Conservation (phyloP, 352 stramenopile species). For the Aphanomyces euteiches region DNA sequence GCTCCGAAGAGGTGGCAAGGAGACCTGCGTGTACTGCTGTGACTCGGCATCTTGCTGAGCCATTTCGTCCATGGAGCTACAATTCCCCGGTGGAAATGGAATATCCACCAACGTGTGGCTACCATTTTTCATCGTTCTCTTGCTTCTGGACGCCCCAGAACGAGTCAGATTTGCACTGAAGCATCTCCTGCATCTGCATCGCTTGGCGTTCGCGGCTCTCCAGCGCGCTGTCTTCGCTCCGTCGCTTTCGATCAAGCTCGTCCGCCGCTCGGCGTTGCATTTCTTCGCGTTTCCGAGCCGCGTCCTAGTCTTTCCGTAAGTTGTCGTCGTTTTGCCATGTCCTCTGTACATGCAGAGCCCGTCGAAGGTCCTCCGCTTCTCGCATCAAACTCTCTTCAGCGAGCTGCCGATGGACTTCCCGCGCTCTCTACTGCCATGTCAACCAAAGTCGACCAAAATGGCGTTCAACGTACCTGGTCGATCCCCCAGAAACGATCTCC, state of each 20-base stretch:
- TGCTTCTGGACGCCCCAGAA: slow-evolving; percentile 31
- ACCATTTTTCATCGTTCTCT: slow-evolving; percentile 29
- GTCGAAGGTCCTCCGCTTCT: slow-evolving; percentile 20
- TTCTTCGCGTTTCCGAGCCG: slow-evolving; percentile 12
- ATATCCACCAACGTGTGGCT: background rate
- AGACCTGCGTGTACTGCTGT: background rate
- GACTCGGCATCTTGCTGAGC: slow-evolving; percentile 3
- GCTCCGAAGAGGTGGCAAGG: background rate
- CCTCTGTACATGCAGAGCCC: slow-evolving; percentile 12
- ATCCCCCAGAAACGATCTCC: slow-evolving; percentile 29
- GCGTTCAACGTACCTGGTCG: slow-evolving; percentile 3
- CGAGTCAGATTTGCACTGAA: slow-evolving; percentile 28
- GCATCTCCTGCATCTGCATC: slow-evolving; percentile 29
- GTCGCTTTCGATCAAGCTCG: slow-evolving; percentile 22
- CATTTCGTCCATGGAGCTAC: slow-evolving; percentile 28
- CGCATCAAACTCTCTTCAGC: slow-evolving; percentile 21
- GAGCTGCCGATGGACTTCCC: slow-evolving; percentile 18
- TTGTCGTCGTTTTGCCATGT: background rate
- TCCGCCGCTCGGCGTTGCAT: slow-evolving; percentile 18
- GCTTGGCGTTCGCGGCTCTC: slow-evolving; percentile 19
- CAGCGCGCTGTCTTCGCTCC: slow-evolving; percentile 20
- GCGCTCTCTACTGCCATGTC: background rate
- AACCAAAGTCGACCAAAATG: background rate
- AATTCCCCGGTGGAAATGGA: background rate
- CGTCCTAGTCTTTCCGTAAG: background rate